Evolutionary conservation across 2,329 filamentous ascomycete genomes (phyloP).

Genomic region (Hyphodiscus sp.): DNA sequence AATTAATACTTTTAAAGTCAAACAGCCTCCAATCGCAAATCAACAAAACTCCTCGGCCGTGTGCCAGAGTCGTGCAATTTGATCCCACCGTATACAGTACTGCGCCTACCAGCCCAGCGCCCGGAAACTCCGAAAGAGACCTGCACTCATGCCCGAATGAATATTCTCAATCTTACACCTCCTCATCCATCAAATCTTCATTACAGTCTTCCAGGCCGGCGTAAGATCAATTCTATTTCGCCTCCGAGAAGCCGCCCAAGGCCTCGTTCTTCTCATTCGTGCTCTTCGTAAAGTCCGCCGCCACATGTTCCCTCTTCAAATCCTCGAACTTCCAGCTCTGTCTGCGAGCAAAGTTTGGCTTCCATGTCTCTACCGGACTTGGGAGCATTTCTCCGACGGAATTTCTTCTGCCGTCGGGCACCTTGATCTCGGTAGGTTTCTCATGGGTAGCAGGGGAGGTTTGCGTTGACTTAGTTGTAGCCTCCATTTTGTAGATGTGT

Average conservation of each 20-base stretch:
- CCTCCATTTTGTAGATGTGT: not conserved
- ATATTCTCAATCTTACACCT: too few relatives aligned
- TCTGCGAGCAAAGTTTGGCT: conserved; percentile 16
- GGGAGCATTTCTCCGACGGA: conserved; percentile 17
- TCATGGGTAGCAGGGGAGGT: not conserved
- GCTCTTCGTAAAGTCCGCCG: conserved; percentile 9
- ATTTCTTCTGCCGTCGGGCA: conserved; percentile 22
- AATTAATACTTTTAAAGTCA: too few relatives aligned
- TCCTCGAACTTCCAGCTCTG: conserved; percentile 27
- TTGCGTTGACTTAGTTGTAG: not conserved
- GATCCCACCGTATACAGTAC: too few relatives aligned
- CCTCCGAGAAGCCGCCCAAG: conserved; percentile 8
- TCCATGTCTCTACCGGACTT: conserved; percentile 21
- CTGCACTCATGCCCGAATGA: too few relatives aligned
- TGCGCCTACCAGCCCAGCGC: too few relatives aligned
- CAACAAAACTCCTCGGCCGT: too few relatives aligned
- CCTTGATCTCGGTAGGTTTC: not conserved
- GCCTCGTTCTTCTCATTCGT: conserved; percentile 8
- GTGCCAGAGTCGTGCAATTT: too few relatives aligned
- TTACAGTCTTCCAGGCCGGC: too few relatives aligned
- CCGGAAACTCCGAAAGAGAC: too few relatives aligned
- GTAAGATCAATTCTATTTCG: not conserved
- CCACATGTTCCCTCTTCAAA: conserved; percentile 20
- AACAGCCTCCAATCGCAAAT: too few relatives aligned
- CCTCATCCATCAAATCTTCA: too few relatives aligned